phyloP scores from a whole-genome alignment of 306 rosid genomes.

The Pyrus bretschneideri region DNA sequence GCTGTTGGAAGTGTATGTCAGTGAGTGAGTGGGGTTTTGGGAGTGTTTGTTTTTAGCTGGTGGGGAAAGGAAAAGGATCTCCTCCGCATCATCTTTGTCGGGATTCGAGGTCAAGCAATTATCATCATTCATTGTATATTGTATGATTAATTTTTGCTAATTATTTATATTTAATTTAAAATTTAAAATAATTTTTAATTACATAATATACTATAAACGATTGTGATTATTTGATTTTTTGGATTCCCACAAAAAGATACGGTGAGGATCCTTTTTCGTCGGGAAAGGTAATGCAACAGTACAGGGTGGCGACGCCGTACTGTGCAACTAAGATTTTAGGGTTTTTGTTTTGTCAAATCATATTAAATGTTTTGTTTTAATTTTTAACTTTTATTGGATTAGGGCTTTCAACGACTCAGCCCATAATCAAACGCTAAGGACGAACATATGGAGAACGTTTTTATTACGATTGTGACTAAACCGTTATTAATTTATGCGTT shows the following conservation, averaged over 20 bases:
- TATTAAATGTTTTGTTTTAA: background rate
- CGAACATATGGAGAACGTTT: too few species aligned
- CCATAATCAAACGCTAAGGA: background rate
- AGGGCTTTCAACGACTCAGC: background rate
- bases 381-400: background rate
- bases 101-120: fast-evolving
- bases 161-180: too few species aligned
- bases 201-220: fast-evolving
- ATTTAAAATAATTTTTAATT: too few species aligned
- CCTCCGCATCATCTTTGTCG: fast-evolving
- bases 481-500: background rate
- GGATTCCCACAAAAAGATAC: too few species aligned
- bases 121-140: fast-evolving
- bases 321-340: background rate
- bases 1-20: too few species aligned
- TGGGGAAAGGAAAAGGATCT: background rate
- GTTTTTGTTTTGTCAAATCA: background rate
- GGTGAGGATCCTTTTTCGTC: too few species aligned
- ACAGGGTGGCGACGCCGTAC: background rate
- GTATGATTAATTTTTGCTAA: too few species aligned
- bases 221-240: too few species aligned
- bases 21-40: background rate
- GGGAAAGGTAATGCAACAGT: background rate
- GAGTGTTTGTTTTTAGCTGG: background rate
- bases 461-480: too few species aligned